phyloP scores from a whole-genome alignment of 2,329 filamentous ascomycete species.

The Karstenula rhodostoma region DNA sequence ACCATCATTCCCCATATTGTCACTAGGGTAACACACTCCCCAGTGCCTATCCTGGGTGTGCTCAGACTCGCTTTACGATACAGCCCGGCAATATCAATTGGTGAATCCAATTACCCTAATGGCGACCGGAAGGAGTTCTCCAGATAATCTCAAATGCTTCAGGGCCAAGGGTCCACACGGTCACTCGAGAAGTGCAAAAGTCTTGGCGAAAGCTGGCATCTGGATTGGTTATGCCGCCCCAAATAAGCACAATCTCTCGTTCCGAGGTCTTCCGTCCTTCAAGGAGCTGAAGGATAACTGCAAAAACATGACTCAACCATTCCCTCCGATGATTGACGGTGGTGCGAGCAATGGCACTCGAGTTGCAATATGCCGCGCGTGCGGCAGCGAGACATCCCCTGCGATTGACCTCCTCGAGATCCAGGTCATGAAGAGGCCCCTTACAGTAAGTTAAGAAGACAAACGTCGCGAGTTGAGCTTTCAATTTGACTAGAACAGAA shows the following conservation, averaged over 20 bases:
- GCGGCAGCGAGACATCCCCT: slow-evolving; percentile 13
- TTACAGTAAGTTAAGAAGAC: slow-evolving; percentile 16
- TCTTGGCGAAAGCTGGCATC: slow-evolving; percentile 26
- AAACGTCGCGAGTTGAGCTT: slow-evolving; percentile 5
- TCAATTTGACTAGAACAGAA: slow-evolving; percentile 19
- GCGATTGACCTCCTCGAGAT: slow-evolving; percentile 29
- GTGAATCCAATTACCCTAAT: neutral
- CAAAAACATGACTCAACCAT: slow-evolving; percentile 16
- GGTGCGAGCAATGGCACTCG: slow-evolving; percentile 11
- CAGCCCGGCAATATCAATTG: neutral
- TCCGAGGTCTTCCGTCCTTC: slow-evolving; percentile 25
- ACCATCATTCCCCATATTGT: no score
- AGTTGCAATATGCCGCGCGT: slow-evolving; percentile 32
- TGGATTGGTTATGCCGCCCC: slow-evolving; percentile 34
- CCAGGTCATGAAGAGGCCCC: slow-evolving; percentile 11
- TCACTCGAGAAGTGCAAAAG: slow-evolving; percentile 23
- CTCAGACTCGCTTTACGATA: no score
- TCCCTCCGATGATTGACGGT: slow-evolving; percentile 17
- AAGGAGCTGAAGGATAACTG: slow-evolving; percentile 21
- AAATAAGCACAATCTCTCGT: slow-evolving; percentile 20
- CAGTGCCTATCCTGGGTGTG: no score
- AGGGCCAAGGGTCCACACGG: slow-evolving; percentile 17
- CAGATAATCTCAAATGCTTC: slow-evolving; percentile 22
- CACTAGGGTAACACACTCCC: no score
- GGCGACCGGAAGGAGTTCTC: neutral